These are phyloP conservation scores for Margaritispora aquatica DNA, from an alignment of 495 filamentous ascomycete species.

Conservation along the genomic window DNA sequence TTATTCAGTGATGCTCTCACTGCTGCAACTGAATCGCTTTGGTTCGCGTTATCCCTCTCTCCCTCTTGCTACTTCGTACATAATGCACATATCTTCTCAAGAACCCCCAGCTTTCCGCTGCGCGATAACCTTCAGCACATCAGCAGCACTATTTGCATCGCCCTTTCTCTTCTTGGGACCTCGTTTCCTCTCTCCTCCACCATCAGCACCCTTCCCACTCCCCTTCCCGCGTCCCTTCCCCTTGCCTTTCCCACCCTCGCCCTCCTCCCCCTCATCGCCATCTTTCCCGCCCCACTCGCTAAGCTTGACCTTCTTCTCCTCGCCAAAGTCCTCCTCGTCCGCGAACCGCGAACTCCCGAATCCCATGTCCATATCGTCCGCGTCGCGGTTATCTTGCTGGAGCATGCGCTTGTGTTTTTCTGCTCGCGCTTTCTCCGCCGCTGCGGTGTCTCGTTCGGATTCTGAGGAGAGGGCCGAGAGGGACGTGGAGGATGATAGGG, in stretches of 20 bases:
- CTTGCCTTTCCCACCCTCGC: constrained; percentile 39
- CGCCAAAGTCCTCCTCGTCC: constrained; percentile 73
- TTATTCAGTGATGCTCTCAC: no score
- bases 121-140: constrained; percentile 78
- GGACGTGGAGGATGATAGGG: constrained; percentile 53
- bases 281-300: constrained; percentile 57
- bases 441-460: constrained; percentile 27
- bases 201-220: constrained; percentile 56
- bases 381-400: constrained; percentile 70
- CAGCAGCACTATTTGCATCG: constrained; percentile 70
- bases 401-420: constrained; percentile 70
- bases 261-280: constrained; percentile 37
- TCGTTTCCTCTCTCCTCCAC: constrained; percentile 66
- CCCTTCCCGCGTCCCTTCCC: constrained; percentile 47
- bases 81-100: no score
- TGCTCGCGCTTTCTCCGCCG: constrained; percentile 44
- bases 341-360: constrained; percentile 82
- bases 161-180: constrained; percentile 84
- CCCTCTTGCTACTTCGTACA: no score
- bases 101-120: constrained; percentile 37
- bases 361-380: constrained; percentile 88
- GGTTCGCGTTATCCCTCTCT: no score
- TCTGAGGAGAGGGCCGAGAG: neutral
- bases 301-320: constrained; percentile 58
- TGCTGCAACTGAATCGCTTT: no score